Evolutionary conservation across 441 rosid genomes (phyloP).

Genomic region (Populus hybrid): DNA sequence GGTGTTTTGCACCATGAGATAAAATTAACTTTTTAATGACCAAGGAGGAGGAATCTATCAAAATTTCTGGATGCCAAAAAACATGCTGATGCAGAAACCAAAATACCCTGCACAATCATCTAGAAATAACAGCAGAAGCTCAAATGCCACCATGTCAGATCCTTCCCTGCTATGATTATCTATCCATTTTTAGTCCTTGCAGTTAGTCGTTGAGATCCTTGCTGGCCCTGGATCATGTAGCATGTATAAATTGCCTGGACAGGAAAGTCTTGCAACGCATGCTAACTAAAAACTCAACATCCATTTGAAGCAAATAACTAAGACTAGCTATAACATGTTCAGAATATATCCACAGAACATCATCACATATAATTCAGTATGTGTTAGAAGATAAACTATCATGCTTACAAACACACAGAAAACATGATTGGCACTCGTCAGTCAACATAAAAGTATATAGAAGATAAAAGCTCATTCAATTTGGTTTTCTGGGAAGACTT

Average conservation of each 20-base stretch:
- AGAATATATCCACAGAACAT: background rate
- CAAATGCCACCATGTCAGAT: background rate
- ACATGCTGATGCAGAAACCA: slow-evolving; percentile 19
- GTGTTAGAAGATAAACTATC: background rate
- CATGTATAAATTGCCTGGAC: background rate
- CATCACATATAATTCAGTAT: background rate
- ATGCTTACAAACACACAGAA: background rate
- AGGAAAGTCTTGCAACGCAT: background rate
- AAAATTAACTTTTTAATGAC: slow-evolving; percentile 2
- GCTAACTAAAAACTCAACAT: background rate
- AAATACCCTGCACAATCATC: background rate
- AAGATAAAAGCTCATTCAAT: background rate
- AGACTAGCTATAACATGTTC: background rate
- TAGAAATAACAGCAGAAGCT: background rate
- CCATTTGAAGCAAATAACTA: background rate
- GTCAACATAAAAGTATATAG: background rate
- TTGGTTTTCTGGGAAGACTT: background rate
- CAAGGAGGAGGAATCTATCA: slow-evolving; percentile 1
- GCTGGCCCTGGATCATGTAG: slow-evolving; percentile 6
- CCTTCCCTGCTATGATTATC: background rate
- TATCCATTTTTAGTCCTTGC: background rate
- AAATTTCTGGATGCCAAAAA: slow-evolving; percentile 24
- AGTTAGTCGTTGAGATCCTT: slow-evolving; percentile 12
- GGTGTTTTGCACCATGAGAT: background rate
- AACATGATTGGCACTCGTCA: background rate